Conservation (phyloP, 2,329 filamentous ascomycete genomes). For the Xylariaceae sp. region DNA sequence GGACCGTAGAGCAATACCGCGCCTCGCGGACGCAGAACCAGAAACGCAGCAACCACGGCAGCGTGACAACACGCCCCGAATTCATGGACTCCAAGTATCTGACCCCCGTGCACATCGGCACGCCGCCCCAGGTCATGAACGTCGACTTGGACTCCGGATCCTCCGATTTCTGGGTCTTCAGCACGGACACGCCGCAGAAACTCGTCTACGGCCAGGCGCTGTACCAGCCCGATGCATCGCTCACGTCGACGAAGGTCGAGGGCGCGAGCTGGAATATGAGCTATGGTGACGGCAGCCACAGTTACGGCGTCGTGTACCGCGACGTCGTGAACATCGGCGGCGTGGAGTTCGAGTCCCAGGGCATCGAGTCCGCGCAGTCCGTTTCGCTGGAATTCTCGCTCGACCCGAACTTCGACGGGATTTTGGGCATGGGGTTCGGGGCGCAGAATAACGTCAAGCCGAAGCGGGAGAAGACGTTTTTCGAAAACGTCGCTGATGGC, state of each 20-base stretch:
- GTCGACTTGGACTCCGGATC: slow-evolving; percentile 35
- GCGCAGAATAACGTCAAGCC: slow-evolving; percentile 32
- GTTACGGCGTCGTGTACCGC: slow-evolving; percentile 32
- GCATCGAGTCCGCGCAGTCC: slow-evolving; percentile 31
- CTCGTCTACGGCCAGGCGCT: slow-evolving; percentile 28
- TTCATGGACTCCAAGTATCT: slow-evolving; percentile 32
- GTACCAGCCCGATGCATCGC: slow-evolving; percentile 28
- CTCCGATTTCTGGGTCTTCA: slow-evolving; percentile 35
- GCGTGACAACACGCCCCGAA: slow-evolving; percentile 25
- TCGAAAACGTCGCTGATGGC: slow-evolving; percentile 31
- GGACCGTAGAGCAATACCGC: not conserved
- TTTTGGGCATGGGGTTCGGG: slow-evolving; percentile 34
- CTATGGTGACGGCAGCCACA: slow-evolving; percentile 34
- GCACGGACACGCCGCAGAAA: slow-evolving; percentile 30
- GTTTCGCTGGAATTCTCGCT: slow-evolving; percentile 30
- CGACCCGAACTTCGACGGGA: slow-evolving; percentile 31
- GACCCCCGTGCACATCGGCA: slow-evolving; percentile 31
- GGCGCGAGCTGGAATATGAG: slow-evolving; percentile 31
- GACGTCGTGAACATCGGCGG: slow-evolving; percentile 34
- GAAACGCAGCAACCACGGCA: slow-evolving; percentile 8
- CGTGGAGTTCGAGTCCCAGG: slow-evolving; percentile 30
- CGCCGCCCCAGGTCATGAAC: slow-evolving; percentile 28
- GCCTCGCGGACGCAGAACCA: not conserved
- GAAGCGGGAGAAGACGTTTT: slow-evolving; percentile 32
- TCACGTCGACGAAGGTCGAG: slow-evolving; percentile 29